Evolutionary conservation across 2,329 filamentous ascomycete genomes (phyloP), one percentile per base, ranked within the genome.

Genomic region (Epicoccum nigrum): DNA sequence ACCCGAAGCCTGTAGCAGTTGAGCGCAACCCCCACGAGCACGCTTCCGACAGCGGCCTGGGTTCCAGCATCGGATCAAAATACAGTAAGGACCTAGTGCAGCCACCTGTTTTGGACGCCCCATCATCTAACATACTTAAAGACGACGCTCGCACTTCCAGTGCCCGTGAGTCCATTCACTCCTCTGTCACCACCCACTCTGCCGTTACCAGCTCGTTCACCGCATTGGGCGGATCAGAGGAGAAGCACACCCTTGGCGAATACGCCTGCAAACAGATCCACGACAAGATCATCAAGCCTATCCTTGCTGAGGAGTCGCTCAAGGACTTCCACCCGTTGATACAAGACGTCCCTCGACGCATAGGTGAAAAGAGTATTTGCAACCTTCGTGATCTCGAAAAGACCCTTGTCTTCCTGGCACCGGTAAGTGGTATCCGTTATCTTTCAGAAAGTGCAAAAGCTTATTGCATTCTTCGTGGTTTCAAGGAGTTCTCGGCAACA

Each of bases 381-480:
- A 96, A 89, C 77, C 84, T 97, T 47, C 86, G 93, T 73, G 93
- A 97, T 75, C 83, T 97, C 41, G 93, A 97, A 76, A 96, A 96
- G 83, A 93, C 88, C 8, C 80, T 97, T 55, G 85, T 97, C 68
- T 92, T 92, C 76, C 85, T 92, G 73, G 91, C 92, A 79, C 90
- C 90, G 74, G 93, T 97, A 88, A 95, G 92, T 95, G 63, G 64
- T 61, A 76, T 76, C 77, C 75, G 78, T 63, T 68, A 68, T 69
- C 65, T 76, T 71, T 79, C 72, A 81, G 77, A 67, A 54, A 82
- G 82, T 81, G 81, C 81, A 83, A 86, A 86, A 81, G 83, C 83
- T 85, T 77, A 81, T 84, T 85, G 81, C 81, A 80, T 78, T 76
- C 70, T 75, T 75, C 71, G 66, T 70, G 76, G 76, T 68, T 80